Percentiles rank a stretch among this genome's conserved stretches.
phyloP scores from a whole-genome alignment of 1,284 basidiomycete genomes.

The Tilletia walkeri region DNA sequence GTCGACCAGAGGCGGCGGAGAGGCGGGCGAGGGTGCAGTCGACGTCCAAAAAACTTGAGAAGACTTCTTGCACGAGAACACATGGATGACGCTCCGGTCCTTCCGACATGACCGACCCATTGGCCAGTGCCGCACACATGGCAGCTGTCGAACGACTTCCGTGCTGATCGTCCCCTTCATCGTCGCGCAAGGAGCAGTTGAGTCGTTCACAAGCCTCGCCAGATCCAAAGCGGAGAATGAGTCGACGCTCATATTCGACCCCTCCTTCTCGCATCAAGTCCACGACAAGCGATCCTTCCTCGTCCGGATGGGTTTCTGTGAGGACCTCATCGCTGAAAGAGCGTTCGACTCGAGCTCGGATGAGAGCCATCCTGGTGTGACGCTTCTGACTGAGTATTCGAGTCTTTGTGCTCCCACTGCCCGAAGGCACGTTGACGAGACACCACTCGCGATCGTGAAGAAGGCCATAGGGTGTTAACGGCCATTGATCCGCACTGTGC shows the following conservation, averaged over 20 bases:
- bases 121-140: background rate
- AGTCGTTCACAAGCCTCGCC: background rate
- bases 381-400: slow-evolving; percentile 35
- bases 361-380: slow-evolving; percentile 35
- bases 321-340: background rate
- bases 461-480: slow-evolving; percentile 33
- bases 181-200: background rate
- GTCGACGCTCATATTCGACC: background rate
- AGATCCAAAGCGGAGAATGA: background rate
- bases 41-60: slow-evolving; percentile 14
- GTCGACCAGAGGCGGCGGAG: background rate
- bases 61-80: background rate
- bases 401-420: slow-evolving; percentile 23
- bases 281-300: background rate
- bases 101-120: background rate
- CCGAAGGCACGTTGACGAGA: slow-evolving; percentile 32
- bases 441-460: slow-evolving; percentile 40
- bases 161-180: background rate
- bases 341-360: slow-evolving; percentile 31
- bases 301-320: background rate
- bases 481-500: slow-evolving; percentile 22
- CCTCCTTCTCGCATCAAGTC: background rate
- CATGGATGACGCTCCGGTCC: background rate
- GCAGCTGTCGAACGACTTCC: background rate
- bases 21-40: slow-evolving; percentile 19